Conservation (phyloP, 768 basidiomycete genomes). For the Pholiota conissans region DNA sequence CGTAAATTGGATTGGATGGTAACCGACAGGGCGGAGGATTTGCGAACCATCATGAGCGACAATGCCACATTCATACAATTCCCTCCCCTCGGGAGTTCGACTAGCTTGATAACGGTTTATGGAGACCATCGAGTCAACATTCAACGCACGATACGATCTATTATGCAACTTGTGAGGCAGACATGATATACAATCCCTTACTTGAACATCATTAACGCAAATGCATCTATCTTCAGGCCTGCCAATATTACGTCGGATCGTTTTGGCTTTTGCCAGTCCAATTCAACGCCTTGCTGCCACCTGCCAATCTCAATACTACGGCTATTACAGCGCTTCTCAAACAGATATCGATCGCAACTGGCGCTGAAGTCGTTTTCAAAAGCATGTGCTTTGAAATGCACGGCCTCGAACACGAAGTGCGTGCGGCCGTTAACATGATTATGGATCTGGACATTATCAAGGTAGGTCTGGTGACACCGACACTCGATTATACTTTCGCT, state of each 20-base stretch:
- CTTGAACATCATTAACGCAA: background rate
- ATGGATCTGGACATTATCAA: constrained; percentile 92
- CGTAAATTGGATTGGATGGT: constrained; percentile 99
- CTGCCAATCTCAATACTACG: constrained; percentile 74
- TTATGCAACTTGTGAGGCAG: constrained; percentile 87
- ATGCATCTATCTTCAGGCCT: constrained; percentile 56
- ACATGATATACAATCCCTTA: background rate
- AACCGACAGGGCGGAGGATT: constrained; percentile 91
- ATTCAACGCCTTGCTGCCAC: constrained; percentile 89
- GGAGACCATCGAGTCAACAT: constrained; percentile 95
- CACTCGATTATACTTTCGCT: constrained; percentile 2
- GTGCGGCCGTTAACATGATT: constrained; percentile 80
- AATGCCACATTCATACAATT: constrained; percentile 96
- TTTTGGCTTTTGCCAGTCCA: constrained; percentile 95
- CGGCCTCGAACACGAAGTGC: constrained; percentile 89
- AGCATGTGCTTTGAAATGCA: constrained; percentile 98
- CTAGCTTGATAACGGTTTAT: constrained; percentile 90
- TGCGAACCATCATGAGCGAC: constrained; percentile 92
- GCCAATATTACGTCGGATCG: constrained; percentile 94
- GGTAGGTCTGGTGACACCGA: constrained; percentile 41
- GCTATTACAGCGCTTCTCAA: constrained; percentile 85
- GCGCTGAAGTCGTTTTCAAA: constrained; percentile 95
- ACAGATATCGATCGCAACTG: constrained; percentile 82
- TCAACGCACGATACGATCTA: constrained; percentile 87
- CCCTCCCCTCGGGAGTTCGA: constrained; percentile 88